Evolutionary conservation across 441 rosid species (phyloP).

Genomic region (Adansonia rubrostipa): DNA sequence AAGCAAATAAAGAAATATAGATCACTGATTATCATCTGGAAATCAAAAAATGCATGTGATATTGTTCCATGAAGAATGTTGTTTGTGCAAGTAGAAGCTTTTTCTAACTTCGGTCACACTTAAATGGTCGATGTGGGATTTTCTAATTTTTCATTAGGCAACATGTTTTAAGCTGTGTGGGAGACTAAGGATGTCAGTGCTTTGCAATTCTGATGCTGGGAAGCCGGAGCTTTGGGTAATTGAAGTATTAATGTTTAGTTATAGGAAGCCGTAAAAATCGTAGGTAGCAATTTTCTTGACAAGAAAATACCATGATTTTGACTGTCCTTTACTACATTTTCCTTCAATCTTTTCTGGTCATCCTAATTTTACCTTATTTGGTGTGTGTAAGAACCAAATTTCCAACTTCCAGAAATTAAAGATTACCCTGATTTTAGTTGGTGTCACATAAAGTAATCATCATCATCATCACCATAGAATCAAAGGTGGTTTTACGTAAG

Average conservation of each 20-base stretch:
- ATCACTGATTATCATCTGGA: not conserved
- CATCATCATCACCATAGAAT: not conserved
- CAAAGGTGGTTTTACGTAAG: not conserved
- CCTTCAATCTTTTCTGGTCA: not conserved
- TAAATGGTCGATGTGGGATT: not conserved
- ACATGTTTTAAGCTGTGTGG: not conserved
- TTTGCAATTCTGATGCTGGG: not conserved
- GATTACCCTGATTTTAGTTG: not conserved
- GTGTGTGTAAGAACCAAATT: not conserved
- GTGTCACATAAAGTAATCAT: not conserved
- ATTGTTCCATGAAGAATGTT: slow-evolving; percentile 10
- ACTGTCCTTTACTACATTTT: not conserved
- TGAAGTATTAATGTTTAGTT: not conserved
- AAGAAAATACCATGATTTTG: not conserved
- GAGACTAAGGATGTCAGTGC: not conserved
- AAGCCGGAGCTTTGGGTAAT: not conserved
- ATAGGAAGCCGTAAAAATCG: not conserved
- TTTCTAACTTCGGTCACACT: not conserved
- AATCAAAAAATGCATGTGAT: slow-evolving; percentile 14
- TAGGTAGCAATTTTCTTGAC: not conserved
- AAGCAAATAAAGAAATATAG: not conserved
- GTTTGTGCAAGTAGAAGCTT: slow-evolving; percentile 2
- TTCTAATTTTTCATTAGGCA: not conserved
- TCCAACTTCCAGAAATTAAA: not conserved
- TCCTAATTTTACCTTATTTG: not conserved